phyloP scores from a whole-genome alignment of 2,329 filamentous ascomycete genomes.

The Xylariaceae sp. region DNA sequence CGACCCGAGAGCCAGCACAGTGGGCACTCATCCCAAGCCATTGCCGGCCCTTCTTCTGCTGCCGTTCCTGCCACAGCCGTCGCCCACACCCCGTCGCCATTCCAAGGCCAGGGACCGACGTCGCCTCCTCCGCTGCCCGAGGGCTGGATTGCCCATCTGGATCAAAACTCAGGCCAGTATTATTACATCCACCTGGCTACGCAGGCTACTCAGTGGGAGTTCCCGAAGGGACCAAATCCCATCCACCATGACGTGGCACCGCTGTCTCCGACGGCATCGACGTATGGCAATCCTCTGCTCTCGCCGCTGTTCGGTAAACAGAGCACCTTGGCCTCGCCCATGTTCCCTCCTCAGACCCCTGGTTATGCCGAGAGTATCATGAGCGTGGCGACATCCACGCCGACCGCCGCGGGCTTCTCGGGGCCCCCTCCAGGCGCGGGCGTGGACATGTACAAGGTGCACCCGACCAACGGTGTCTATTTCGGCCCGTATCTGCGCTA shows the following conservation, averaged over 20 bases:
- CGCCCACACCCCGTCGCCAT: constrained; percentile 40
- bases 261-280: constrained; percentile 73
- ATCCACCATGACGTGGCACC: constrained; percentile 77
- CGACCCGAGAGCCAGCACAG: constrained; percentile 45
- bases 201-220: constrained; percentile 97
- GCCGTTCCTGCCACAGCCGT: constrained; percentile 3
- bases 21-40: constrained; percentile 37
- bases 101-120: constrained; percentile 51
- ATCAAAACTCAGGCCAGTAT: constrained; percentile 93
- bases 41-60: neutral
- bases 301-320: constrained; percentile 64
- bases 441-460: constrained; percentile 89
- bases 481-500: constrained; percentile 96
- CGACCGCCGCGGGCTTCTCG: constrained; percentile 74
- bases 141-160: constrained; percentile 96
- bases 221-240: constrained; percentile 90
- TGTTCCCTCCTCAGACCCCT: constrained; percentile 75
- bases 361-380: constrained; percentile 82
- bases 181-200: constrained; percentile 97
- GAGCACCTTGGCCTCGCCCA: constrained; percentile 70
- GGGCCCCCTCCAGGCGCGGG: constrained; percentile 85
- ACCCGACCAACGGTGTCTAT: constrained; percentile 93
- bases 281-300: constrained; percentile 66
- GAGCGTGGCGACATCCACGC: constrained; percentile 67
- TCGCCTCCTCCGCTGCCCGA: constrained; percentile 92